Evolutionary conservation across 2,329 filamentous ascomycete genomes (phyloP), one percentile per base, ranked within the genome.

Genomic region (Dryadomyces quercivorus): DNA sequence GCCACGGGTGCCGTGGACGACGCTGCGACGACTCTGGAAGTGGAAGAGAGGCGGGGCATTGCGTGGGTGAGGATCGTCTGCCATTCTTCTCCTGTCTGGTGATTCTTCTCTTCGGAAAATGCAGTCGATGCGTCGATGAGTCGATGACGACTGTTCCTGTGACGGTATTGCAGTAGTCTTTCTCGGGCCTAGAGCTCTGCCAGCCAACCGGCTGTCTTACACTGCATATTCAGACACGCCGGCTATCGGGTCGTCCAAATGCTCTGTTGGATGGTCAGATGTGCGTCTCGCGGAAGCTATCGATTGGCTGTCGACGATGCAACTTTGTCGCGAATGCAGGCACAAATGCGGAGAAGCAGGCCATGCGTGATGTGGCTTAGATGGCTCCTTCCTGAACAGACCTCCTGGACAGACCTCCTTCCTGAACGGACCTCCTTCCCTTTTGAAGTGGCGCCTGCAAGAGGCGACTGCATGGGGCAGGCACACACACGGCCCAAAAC

Each of bases 1-100:
- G 40, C 89, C 91, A 63, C 90, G 85, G 1, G 86, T 89, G 66
- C 89, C 94, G 66, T 97, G 89, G 10, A 96, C 88, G 22, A 93
- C 89, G 62, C 91, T 95, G 58, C 92, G 78, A 42, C 92, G 80
- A 59, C 88, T 92, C 10, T 87, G 71, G 64, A 63, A 65, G 18
- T 52, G 53, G 45, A 59, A 56, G 55, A 66, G 53, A 15, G 53
- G 49, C 43, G 48, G 36, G 2, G 45, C 36, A 13, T 50, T 21
- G 22, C 21, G 7, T 20, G 22, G 46, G 15, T 53, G 26, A 2
- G n/a, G 16, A 18, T 50, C 34, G 20, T 53, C 38, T 7, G 46
- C 40, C 47, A 42, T 64, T 3, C 52, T 43, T 31, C 26, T 9
- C 21, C 18, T 44, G 21, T 16, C 9, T 18, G 12, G 21, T 16